Conservation (phyloP, 2,329 filamentous ascomycete genomes). For the Boeremia exigua region DNA sequence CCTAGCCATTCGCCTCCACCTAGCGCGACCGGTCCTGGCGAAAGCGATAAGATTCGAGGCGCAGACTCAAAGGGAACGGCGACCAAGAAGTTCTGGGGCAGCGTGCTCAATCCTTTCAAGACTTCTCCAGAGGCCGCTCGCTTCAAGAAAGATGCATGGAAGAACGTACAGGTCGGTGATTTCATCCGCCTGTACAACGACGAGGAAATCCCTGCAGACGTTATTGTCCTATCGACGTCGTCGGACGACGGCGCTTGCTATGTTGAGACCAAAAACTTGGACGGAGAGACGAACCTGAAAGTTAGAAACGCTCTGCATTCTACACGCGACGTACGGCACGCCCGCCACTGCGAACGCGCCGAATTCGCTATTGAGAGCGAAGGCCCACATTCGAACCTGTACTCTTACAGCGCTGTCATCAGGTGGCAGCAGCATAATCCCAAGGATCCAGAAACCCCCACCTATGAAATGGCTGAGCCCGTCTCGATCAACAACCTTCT, state of each 20-base stretch:
- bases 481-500: conserved; percentile 95
- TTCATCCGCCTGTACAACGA: conserved; percentile 97
- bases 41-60: conserved; percentile 36
- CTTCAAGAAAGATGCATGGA: conserved; percentile 95
- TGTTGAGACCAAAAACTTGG: conserved; percentile 96
- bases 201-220: conserved; percentile 91
- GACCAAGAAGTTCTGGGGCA: conserved; percentile 65
- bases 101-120: conserved; percentile 74
- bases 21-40: conserved; percentile 36
- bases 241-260: conserved; percentile 95
- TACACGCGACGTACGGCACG: conserved; percentile 81
- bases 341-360: conserved; percentile 87
- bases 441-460: conserved; percentile 65
- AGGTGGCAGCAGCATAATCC: conserved; percentile 80
- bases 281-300: conserved; percentile 97
- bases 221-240: conserved; percentile 90
- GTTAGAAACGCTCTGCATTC: conserved; percentile 90
- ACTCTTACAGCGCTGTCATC: conserved; percentile 90
- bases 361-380: conserved; percentile 92
- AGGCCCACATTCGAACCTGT: conserved; percentile 88
- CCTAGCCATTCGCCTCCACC: conserved; percentile 34
- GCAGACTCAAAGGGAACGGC: conserved; percentile 30
- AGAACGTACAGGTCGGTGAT: conserved; percentile 92
- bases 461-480: conserved; percentile 84
- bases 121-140: conserved; percentile 72